Evolutionary conservation across 495 filamentous ascomycete genomes (phyloP), one percentile per base, ranked within the genome.

Genomic region (Penicillium canariense): DNA sequence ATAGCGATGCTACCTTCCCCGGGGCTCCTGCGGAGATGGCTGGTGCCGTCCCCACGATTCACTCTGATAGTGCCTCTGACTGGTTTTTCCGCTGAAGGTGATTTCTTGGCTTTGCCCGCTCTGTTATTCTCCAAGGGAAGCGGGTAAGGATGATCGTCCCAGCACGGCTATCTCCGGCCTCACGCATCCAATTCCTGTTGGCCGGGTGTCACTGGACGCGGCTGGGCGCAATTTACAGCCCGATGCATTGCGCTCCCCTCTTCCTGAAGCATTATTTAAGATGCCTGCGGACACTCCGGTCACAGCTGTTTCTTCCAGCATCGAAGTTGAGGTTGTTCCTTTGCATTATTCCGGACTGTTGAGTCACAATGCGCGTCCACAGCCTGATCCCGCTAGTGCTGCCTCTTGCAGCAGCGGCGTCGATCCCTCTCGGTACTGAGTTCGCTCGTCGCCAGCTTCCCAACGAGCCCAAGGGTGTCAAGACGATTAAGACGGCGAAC

Each of bases 401-500:
- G 28, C 60, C 66, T 20, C 55, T 74, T 18, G 62, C 59, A 26
- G 55, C 69, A 20, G 56, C 59, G 18, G 47, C 57, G 18, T 63
- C 59, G 31, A 50, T 61, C 17, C 45, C 48, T 1, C 40, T 55
- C 4, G 56, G 44, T 28, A 48, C 57, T 35, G 58, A 68, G 43
- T 49, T 66, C 20, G 52, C 57, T 64, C 54, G 58, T 47, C 66
- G 75, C 48, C 76, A 79, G 54, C 35, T 79, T 18, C 76, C 76
- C 15, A 67, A 74, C 7, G 71, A 81, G 45, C 75, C 83, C 9
- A 78, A 70, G 1, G 79, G 71, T 12, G 78, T 86, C 20, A 83
- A 76, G 51, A 80, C 81, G 4, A 79, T 86, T 44, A 76, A 72
- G 22, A 83, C 84, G 0, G 80, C 84, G 10, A 79, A 78, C 46